Conservation (phyloP, 1,284 basidiomycete species). For the Mycosarcoma mackinlayi region DNA sequence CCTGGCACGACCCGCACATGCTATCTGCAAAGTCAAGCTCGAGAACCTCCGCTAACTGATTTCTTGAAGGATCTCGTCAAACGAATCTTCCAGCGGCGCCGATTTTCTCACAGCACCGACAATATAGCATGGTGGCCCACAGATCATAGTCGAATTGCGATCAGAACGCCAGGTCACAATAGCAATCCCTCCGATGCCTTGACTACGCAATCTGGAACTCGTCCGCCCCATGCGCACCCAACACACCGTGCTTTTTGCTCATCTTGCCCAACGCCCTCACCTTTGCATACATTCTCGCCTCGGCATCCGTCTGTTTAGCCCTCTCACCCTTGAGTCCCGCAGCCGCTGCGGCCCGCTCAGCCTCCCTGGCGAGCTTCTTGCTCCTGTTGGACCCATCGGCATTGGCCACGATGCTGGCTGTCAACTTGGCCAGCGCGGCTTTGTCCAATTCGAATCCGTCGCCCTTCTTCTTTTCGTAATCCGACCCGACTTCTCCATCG, state of each 20-base stretch:
- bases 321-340: conserved; percentile 14
- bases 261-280: conserved; percentile 86
- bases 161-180: too few species aligned
- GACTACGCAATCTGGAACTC: conserved; percentile 62
- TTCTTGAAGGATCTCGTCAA: too few species aligned
- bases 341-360: conserved; percentile 13
- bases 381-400: conserved; percentile 70
- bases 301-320: conserved; percentile 73
- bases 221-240: conserved; percentile 77
- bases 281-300: conserved; percentile 85
- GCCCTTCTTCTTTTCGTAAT: conserved; percentile 30
- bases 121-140: too few species aligned
- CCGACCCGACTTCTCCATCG: conserved; percentile 23
- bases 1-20: too few species aligned
- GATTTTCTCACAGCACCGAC: too few species aligned
- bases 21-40: too few species aligned
- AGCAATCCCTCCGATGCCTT: background rate
- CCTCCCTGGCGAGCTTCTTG: conserved; percentile 26
- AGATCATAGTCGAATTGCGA: too few species aligned
- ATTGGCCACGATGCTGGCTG: conserved; percentile 61
- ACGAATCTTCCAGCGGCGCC: too few species aligned
- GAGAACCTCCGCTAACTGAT: too few species aligned
- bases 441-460: conserved; percentile 30
- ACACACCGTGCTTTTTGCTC: conserved; percentile 81
- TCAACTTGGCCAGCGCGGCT: conserved; percentile 19